phyloP scores from a whole-genome alignment of 306 rosid genomes.

The Pachyrhizus erosus region DNA sequence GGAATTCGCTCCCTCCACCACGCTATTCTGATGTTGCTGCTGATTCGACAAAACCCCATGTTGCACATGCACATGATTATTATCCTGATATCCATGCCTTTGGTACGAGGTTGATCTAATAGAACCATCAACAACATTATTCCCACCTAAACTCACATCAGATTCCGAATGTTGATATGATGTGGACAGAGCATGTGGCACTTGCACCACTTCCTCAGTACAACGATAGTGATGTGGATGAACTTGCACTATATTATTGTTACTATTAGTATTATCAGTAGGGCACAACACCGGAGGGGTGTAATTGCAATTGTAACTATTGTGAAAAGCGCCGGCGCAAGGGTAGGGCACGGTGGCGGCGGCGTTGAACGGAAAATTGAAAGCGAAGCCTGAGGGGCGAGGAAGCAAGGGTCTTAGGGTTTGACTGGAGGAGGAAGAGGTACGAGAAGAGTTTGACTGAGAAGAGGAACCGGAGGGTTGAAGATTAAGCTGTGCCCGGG shows the following conservation, averaged over 20 bases:
- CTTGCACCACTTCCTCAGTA: not conserved
- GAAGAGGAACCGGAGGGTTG: slow-evolving; percentile 61
- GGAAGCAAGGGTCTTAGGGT: slow-evolving; percentile 81
- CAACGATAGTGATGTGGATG: not conserved
- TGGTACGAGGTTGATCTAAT: slow-evolving; percentile 42
- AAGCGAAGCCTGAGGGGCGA: slow-evolving; percentile 63
- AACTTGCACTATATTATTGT: slow-evolving; percentile 27
- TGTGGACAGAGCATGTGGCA: not conserved
- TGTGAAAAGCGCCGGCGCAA: not conserved
- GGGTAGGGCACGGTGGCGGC: slow-evolving; percentile 40
- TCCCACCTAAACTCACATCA: not conserved
- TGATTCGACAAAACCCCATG: not conserved
- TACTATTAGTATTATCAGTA: not conserved
- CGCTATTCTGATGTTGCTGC: slow-evolving; percentile 13
- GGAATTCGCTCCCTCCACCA: slow-evolving; percentile 38
- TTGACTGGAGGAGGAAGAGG: slow-evolving; percentile 61
- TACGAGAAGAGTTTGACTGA: slow-evolving; percentile 46
- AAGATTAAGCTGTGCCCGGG: slow-evolving; percentile 86
- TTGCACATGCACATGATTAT: not conserved
- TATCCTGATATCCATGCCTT: slow-evolving; percentile 27
- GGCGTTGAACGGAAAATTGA: slow-evolving; percentile 31
- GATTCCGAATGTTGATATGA: slow-evolving; percentile 10
- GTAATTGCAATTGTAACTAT: not conserved
- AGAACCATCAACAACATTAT: not conserved
- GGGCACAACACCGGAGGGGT: slow-evolving; percentile 37